Base-by-base conservation (phyloP, 345 rosid genomes). In the Murraya paniculata region DNA sequence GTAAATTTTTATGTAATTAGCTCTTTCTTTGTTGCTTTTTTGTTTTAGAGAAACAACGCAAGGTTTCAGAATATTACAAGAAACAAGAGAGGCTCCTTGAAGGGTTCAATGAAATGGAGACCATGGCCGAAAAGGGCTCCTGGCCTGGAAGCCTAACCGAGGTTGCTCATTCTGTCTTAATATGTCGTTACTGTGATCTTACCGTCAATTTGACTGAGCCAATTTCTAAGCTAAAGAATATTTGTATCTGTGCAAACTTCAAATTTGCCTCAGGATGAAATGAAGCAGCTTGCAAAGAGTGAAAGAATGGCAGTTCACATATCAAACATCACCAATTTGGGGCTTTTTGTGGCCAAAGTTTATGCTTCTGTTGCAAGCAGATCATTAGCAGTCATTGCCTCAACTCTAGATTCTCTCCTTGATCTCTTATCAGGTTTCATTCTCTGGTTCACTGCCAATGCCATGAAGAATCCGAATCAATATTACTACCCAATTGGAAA, bases 361-460 rank as follows among this genome's bases (percentile, higher is more conserved):
- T 92, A 85, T 82, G 98, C 95, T 30, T 92, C 97, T 0, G 38
- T 87, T 9, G 91, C 88, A 78, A 92, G 97, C 86, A 87, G 85
- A 74, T 93, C 95, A 5, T 68, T 92, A 85, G 98, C 97, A 30
- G 97, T 91, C 18, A 89, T 92, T 75, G 98, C 97, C 68, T 92
- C 98, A 6, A 92, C 97, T 77, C 64, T 92, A 78, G 98, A 93
- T 81, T 93, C 98, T 57, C 90, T 93, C 53, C 79, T 93, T 81
- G 98, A 93, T 83, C 93, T 93, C 61, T 75, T 93, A 66, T 92
- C 97, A 19, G 98, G 98, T 4, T 90, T 93, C 71, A 93, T 93
- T 65, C 84, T 93, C 41, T 91, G 97, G 98, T 93, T 93, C 82
- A 92, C 98, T 27, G 84, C 93, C 35, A 74, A 89, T 77, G 93